Evolutionary conservation across 1,284 basidiomycete species (phyloP), one percentile per base, ranked within the genome.

Genomic region (Puccinia brachypodii): DNA sequence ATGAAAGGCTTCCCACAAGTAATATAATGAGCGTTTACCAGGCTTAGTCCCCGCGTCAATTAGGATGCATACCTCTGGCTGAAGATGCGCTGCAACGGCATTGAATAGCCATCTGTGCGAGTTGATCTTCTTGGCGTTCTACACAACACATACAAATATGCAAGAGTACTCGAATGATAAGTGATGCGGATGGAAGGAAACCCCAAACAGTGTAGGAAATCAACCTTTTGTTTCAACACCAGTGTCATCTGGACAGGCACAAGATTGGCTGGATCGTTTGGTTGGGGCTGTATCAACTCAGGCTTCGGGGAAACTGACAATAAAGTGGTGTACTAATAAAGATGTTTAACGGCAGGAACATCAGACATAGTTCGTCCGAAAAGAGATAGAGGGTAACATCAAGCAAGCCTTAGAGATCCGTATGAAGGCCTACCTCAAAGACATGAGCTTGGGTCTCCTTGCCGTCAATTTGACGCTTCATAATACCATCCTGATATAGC

Each of bases 91-190:
- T 0, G 95, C 96, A 78, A 99, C 92, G 8, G 94, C 96, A 85
- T 98, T 98, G 90, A 99, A 99, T 42, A 99, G 89, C 96, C 96
- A 99, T 73, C 96, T 91, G 83, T 96, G 94, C 83, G 92, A 94
- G 86, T 96, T 82, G 88, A 97, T 96, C 89, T 97, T 97, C 89
- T 97, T 97, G 86, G 95, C 92, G 87, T 98, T 98, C 89, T 97
- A 94, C 9, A 13, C 25, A 0, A 36, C 0, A 56, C 8, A 58
- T 69, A 22, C 7, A 25, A 28, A 25, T 8, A 7, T 22, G 11
- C 14, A 16, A 33, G n/a, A 13, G 64, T 7, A 47, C 13, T 76
- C 11, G 31, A 11, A 36, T 38, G 7, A 19, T 72, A 25, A 72
- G 25, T 33, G 44, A 33, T 47, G 11, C 9, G 28, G 14, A 13